Evolutionary conservation across 805 yeast species (phyloP).

Genomic region (Phaffomyces thermotolerans): DNA sequence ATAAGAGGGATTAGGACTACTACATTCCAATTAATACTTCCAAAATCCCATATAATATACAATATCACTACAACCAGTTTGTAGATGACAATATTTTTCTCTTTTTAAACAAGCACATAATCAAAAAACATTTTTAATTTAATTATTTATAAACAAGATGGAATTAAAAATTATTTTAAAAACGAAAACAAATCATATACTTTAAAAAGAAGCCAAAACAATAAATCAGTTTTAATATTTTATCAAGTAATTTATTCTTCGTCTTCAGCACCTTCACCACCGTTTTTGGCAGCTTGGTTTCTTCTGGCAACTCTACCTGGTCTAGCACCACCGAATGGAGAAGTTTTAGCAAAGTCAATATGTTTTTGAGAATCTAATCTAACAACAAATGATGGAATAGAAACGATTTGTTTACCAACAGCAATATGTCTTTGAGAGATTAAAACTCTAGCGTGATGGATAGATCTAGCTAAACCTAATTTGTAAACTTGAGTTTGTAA

Average conservation of each 20-base stretch:
- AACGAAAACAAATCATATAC: slow-evolving; percentile 1
- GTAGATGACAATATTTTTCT: not conserved
- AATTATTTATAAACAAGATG: not conserved
- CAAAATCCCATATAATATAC: too few relatives aligned
- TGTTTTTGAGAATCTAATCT: slow-evolving; percentile 99
- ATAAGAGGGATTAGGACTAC: too few relatives aligned
- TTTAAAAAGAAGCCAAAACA: slow-evolving; percentile 6
- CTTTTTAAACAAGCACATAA: not conserved
- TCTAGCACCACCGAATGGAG: slow-evolving; percentile 99
- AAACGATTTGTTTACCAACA: slow-evolving; percentile 99
- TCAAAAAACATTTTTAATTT: too few relatives aligned
- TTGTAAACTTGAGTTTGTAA: slow-evolving; percentile 99
- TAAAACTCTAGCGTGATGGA: slow-evolving; percentile 99
- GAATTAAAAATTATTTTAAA: not conserved
- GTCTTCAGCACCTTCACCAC: slow-evolving; percentile 66
- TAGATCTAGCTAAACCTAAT: slow-evolving; percentile 98
- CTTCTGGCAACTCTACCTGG: slow-evolving; percentile 99
- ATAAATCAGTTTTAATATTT: too few relatives aligned
- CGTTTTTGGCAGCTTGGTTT: slow-evolving; percentile 40
- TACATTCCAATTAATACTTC: too few relatives aligned
- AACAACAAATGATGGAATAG: slow-evolving; percentile 98
- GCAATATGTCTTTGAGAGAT: slow-evolving; percentile 99
- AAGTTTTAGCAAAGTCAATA: slow-evolving; percentile 98
- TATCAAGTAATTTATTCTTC: slow-evolving; percentile 56
- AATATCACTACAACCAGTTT: too few relatives aligned